Conservation (phyloP, 2,329 filamentous ascomycete species). For the Anisogramma anomala region DNA sequence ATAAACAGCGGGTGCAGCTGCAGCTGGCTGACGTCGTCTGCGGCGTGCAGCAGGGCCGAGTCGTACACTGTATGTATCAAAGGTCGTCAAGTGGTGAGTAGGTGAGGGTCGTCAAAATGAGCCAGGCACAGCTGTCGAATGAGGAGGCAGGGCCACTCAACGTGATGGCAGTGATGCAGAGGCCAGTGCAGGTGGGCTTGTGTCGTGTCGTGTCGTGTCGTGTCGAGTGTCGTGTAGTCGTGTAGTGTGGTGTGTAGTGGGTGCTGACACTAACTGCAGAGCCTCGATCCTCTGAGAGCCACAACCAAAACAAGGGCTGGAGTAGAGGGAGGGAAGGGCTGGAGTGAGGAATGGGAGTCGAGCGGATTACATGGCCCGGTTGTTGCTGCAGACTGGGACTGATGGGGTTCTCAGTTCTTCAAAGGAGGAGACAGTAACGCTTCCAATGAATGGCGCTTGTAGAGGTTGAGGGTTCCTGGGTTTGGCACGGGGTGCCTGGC, state of each 20-base stretch:
- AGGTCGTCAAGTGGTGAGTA: neutral
- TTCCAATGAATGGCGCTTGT: too few species aligned
- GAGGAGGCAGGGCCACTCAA: too few species aligned
- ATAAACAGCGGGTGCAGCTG: conserved; percentile 6
- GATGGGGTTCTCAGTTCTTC: neutral
- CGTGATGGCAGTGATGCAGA: too few species aligned
- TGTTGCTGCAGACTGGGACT: conserved; percentile 3
- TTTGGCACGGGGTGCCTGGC: too few species aligned
- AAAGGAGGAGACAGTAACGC: too few species aligned
- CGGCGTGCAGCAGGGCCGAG: conserved; percentile 1
- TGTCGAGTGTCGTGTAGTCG: too few species aligned
- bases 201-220: too few species aligned
- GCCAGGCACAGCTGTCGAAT: neutral
- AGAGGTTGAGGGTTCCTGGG: too few species aligned
- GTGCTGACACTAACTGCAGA: conserved; percentile 13
- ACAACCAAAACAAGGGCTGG: neutral
- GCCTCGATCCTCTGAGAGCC: neutral
- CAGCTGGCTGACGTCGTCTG: conserved; percentile 3
- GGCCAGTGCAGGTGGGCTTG: too few species aligned
- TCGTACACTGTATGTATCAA: too few species aligned
- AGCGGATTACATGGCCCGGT: conserved; percentile 9
- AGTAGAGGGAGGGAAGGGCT: neutral
- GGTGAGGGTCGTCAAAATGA: neutral
- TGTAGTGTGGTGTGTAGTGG: conserved; percentile 7
- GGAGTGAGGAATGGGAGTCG: neutral